Percentiles rank a stretch among this genome's conserved stretches.
phyloP scores from a whole-genome alignment of 768 basidiomycete genomes.

The Kwoniella dejecticola region DNA sequence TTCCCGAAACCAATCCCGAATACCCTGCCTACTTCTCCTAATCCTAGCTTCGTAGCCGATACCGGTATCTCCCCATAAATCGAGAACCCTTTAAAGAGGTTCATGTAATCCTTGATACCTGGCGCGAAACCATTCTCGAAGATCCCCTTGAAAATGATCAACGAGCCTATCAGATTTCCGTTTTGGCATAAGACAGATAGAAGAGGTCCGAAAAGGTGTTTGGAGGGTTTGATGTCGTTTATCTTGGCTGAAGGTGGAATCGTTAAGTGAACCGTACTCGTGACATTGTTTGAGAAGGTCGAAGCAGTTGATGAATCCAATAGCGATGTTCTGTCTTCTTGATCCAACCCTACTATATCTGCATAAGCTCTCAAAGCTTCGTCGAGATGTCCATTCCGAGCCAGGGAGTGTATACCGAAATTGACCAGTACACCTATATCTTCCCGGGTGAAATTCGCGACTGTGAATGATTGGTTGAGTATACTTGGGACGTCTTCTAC shows the following conservation, averaged over 20 bases:
- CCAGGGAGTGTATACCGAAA: constrained; percentile 33
- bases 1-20: no score
- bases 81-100: constrained; percentile 51
- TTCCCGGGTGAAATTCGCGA: neutral
- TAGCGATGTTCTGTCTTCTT: neutral
- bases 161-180: constrained; percentile 37
- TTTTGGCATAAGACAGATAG: constrained; percentile 31
- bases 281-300: no score
- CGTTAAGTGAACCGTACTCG: no score
- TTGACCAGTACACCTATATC: constrained; percentile 34
- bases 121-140: constrained; percentile 35
- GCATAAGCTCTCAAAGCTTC: constrained; percentile 32
- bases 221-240: constrained; percentile 1
- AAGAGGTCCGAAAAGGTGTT: constrained; percentile 37
- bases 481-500: constrained; percentile 17
- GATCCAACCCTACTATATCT: constrained; percentile 1
- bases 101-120: constrained; percentile 35
- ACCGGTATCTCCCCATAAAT: constrained; percentile 29
- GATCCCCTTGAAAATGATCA: constrained; percentile 43
- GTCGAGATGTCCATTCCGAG: constrained; percentile 32
- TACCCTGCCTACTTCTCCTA: constrained; percentile 4
- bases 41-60: neutral
- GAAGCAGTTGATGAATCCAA: constrained; percentile 5
- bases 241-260: constrained; percentile 16
- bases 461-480: constrained; percentile 1